Evolutionary conservation across 257 asterid genomes (phyloP), one percentile per base, ranked within the genome.

Genomic region (Lantana camara): DNA sequence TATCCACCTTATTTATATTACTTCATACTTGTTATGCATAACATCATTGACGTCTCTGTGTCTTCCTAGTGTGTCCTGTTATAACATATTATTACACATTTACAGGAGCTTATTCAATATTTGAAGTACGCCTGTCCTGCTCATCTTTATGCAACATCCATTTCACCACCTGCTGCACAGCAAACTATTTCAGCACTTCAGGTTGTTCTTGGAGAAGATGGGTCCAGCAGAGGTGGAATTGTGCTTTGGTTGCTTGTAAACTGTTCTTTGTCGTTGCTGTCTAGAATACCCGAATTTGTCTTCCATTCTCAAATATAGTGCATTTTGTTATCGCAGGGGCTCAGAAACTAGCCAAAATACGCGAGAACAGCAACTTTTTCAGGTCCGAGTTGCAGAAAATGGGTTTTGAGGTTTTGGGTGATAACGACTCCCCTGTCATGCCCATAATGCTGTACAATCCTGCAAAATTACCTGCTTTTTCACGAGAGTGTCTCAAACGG

Each of bases 391-490:
- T 93, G 79, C 95, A 90, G 75, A 93, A 93, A 83, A 93, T 87
- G 97, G 99, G 99, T 49, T 93, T 93, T 69, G 99, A 93, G 80
- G 99, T 93, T 73, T 78, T 93, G 57, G 99, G 99, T 51, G 99
- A 90, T 82, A 85, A 93, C 59, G 99, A 93, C 68, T 93, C 99
- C 52, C 97, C 99, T 55, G 95, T 93, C 35, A 93, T 93, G 97
- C 99, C 99, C 66, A 83, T 93, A 66, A 93, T 93, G 97, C 90
- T 93, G 70, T 93, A 93, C 57, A 93, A 90, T 72, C 99, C 99
- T 10, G 89, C 93, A 49, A 93, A 93, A 83, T 88, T 93, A 69
- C 99, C 97, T 64, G 96, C 99, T 9, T 93, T 93, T 79, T 93
- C 99, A 44, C 86, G 96, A 67, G 97, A 90, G 73, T 94, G 99